Conservation (phyloP, 1,284 basidiomycete genomes). For the Lentinula novae-zelandiae region DNA sequence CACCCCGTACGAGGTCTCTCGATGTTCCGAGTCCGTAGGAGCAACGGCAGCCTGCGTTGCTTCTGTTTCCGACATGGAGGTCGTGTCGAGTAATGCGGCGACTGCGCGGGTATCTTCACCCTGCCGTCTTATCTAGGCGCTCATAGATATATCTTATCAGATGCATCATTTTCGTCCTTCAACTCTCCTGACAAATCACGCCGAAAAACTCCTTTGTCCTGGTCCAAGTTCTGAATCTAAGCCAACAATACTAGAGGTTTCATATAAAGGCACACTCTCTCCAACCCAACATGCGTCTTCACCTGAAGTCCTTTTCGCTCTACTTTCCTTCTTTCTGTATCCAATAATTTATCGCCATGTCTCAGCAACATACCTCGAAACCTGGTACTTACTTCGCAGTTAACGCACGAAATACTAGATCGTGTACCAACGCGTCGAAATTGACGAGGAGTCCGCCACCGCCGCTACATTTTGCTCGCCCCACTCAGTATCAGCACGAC, state of each 20-base stretch:
- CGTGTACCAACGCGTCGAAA: neutral
- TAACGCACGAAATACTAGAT: neutral
- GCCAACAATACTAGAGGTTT: neutral
- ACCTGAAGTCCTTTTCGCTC: neutral
- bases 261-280: neutral
- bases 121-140: neutral
- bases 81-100: neutral
- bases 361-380: neutral
- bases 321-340: neutral
- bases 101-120: neutral
- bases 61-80: slow-evolving; percentile 1
- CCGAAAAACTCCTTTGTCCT: neutral
- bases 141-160: neutral
- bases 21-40: neutral
- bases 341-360: neutral
- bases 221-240: neutral
- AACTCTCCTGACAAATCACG: neutral
- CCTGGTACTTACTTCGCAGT: neutral
- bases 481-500: neutral
- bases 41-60: neutral
- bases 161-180: neutral
- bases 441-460: neutral
- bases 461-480: neutral
- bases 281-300: neutral
- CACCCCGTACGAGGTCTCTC: neutral